Evolutionary conservation across 352 stramenopile genomes (phyloP), one percentile per base, ranked within the genome.

Genomic region (Salisapilia sapeloensis): DNA sequence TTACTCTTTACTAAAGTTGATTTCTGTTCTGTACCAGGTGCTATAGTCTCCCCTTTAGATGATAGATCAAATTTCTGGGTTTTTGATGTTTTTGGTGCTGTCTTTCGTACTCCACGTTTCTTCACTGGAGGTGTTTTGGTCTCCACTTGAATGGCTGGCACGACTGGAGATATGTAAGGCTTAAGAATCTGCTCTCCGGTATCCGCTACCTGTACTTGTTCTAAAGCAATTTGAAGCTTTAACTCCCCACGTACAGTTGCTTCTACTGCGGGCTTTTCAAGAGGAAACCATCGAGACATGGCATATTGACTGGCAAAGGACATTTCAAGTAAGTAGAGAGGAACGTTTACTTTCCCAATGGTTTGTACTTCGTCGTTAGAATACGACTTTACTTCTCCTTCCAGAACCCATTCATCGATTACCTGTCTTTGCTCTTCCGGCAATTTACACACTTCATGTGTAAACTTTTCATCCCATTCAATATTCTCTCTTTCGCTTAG

Each of bases 201-300:
- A 60, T 29, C 60, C 65, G 70, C 3, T 31, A 21, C 7, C 35
- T 29, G 6, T 6, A 11, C 1, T 38, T 24, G 11, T 28, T 34
- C 11, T 57, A 61, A 57, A 19, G 38, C 30, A 14, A 74, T 42
- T 18, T 41, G 42, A 13, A 74, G 32, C 4, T 54, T 55, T 9
- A 77, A 33, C 23, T 75, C 60, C 28, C 60, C 60, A 18, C 57
- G 46, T n/a, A 33, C 40, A n/a, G 35, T 38, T n/a, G 54, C 53
- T 3, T 49, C 57, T 6, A 39, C 30, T 19, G 33, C 33, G 6
- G 43, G 33, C 24, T 48, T 57, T 21, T 74, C 58, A 1, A 80
- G 45, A 2, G 64, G 64, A 30, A 80, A 77, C 64, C 64, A 80
- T 9, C 64, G 53, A 13, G 38, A 67, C 33, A 80, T 56, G 0